phyloP scores from a whole-genome alignment of 2,329 filamentous ascomycete genomes.

The Ascochyta koolunga region DNA sequence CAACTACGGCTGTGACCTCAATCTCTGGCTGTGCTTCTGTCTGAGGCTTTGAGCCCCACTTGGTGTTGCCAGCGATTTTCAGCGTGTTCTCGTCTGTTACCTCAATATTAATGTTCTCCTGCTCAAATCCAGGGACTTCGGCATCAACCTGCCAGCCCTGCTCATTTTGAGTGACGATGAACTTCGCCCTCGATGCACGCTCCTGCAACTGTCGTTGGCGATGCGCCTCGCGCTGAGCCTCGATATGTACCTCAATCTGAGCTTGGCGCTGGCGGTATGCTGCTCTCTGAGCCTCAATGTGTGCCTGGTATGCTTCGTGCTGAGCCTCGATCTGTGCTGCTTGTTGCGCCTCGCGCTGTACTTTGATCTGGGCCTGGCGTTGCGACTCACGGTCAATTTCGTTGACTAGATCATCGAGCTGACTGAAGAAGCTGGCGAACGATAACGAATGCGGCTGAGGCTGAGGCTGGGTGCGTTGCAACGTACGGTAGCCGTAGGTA shows the following conservation, averaged over 20 bases:
- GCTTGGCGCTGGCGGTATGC: conserved; percentile 24
- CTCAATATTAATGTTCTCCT: conserved; percentile 45
- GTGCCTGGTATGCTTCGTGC: conserved; percentile 34
- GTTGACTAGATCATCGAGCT: conserved; percentile 41
- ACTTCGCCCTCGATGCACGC: conserved; percentile 37
- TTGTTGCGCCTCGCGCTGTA: conserved; percentile 25
- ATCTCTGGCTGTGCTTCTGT: conserved; percentile 12
- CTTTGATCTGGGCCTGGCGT: conserved; percentile 31
- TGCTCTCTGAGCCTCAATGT: conserved; percentile 30
- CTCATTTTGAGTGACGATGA: conserved; percentile 37
- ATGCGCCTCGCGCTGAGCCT: conserved; percentile 37
- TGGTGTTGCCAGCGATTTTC: conserved; percentile 41
- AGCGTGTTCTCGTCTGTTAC: conserved; percentile 43
- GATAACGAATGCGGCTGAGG: conserved; percentile 29
- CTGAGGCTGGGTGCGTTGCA: neutral
- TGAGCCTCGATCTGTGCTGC: conserved; percentile 30
- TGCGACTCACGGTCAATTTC: conserved; percentile 40
- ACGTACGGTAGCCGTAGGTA: conserved; percentile 24
- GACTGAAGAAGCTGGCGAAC: conserved; percentile 41
- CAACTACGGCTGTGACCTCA: neutral
- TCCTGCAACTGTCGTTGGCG: conserved; percentile 40
- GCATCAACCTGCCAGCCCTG: conserved; percentile 43
- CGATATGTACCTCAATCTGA: conserved; percentile 30
- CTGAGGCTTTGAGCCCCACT: conserved; percentile 24
- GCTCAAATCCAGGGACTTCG: conserved; percentile 41